Conservation (phyloP, 1,284 basidiomycete species). For the Rhodotorula sp. region DNA sequence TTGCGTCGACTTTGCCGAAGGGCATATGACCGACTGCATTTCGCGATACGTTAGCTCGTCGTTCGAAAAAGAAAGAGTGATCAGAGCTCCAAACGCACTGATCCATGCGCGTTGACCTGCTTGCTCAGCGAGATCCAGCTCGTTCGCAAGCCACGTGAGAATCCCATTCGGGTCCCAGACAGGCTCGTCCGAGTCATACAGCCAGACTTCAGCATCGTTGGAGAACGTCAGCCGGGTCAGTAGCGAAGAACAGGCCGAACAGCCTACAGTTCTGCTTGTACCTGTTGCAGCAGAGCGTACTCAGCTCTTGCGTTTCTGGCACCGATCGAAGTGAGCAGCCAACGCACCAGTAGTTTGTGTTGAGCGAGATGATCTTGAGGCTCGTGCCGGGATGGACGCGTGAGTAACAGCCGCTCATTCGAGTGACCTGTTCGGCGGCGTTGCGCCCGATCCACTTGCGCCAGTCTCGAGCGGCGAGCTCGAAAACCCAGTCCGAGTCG, state of each 20-base stretch:
- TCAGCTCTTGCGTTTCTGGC: too few species aligned
- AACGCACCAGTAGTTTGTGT: conserved; percentile 58
- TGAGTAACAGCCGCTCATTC: conserved; percentile 40
- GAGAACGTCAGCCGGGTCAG: neutral
- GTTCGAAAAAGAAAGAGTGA: neutral
- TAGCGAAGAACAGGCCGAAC: neutral
- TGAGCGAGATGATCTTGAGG: conserved; percentile 56
- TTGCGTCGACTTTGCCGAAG: conserved; percentile 55
- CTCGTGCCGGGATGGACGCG: conserved; percentile 35
- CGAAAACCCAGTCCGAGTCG: conserved; percentile 41
- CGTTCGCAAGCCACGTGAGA: conserved; percentile 53
- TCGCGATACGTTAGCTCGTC: neutral
- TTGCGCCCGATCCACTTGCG: conserved; percentile 41
- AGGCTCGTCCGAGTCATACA: conserved; percentile 54
- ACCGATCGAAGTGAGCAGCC: neutral
- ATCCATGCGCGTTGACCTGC: conserved; percentile 57
- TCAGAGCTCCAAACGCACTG: conserved; percentile 18
- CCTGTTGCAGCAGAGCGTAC: neutral
- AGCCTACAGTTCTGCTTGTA: conserved; percentile 14
- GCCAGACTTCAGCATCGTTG: conserved; percentile 53
- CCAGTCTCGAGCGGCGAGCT: conserved; percentile 40
- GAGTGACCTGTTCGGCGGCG: conserved; percentile 20
- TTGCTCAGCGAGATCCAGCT: conserved; percentile 60
- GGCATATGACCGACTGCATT: conserved; percentile 43
- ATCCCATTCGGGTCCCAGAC: conserved; percentile 55